Evolutionary conservation across 106 monocot genomes (phyloP).

Genomic region (Dendrobium huoshanense): DNA sequence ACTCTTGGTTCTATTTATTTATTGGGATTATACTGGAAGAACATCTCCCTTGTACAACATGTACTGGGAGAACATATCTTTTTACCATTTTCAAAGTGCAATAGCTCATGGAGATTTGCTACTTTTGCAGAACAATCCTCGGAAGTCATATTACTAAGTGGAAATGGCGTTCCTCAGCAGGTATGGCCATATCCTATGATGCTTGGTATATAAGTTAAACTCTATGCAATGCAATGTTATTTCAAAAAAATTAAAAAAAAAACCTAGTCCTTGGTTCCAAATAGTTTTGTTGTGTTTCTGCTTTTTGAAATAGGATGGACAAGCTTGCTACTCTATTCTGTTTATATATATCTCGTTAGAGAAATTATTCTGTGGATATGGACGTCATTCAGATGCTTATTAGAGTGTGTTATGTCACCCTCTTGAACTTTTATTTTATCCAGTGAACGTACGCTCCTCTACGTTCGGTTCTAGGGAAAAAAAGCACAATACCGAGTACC

Average conservation of each 20-base stretch:
- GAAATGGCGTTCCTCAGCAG: neutral
- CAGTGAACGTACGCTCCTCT: too few species aligned
- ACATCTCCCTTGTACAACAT: neutral
- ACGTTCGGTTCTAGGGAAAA: too few species aligned
- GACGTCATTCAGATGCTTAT: too few species aligned
- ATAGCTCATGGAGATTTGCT: neutral
- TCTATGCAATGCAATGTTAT: neutral
- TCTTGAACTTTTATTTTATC: too few species aligned
- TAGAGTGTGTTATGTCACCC: too few species aligned
- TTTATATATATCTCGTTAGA: neutral
- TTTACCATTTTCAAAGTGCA: neutral
- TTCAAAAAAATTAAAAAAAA: neutral
- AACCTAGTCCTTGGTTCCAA: neutral
- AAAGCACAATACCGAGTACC: too few species aligned
- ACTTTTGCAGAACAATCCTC: constrained; percentile 34
- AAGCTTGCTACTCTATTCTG: neutral
- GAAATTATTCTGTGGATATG: too few species aligned
- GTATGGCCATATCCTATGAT: neutral
- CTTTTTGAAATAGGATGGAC: neutral
- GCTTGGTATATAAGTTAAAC: neutral
- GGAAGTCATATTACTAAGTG: constrained; percentile 39
- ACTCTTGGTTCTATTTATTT: neutral
- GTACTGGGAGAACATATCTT: neutral
- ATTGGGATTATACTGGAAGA: neutral
- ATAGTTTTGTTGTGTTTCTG: neutral